A percentile compares a stretch with the other conserved stretches of the same genome.
Conservation (phyloP, 2,329 filamentous ascomycete genomes). For the Colletotrichum ledebouriae region DNA sequence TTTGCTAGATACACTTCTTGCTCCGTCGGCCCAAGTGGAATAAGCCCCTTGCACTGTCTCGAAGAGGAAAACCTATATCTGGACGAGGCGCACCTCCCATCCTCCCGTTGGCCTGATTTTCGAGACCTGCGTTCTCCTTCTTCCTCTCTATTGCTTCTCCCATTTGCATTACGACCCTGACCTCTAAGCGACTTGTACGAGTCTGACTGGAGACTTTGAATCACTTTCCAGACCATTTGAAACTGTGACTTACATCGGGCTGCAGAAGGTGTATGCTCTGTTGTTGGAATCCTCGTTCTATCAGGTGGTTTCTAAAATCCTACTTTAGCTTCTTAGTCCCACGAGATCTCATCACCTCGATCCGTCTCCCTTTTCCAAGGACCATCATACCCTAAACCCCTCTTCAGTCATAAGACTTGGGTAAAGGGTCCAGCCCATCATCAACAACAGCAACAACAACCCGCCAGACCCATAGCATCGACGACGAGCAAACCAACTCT, state of each 20-base stretch:
- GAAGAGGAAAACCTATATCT: constrained; percentile 35
- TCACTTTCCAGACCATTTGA: constrained; percentile 7
- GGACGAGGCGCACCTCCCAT: neutral
- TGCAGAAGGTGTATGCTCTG: neutral
- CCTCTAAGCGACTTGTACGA: constrained; percentile 19
- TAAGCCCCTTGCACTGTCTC: constrained; percentile 20
- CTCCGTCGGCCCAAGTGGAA: constrained; percentile 19
- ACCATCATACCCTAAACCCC: neutral
- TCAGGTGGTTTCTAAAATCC: constrained; percentile 13
- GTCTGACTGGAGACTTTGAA: constrained; percentile 12
- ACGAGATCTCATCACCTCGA: constrained; percentile 4
- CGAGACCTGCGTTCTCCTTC: constrained; percentile 24
- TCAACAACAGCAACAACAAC: neutral
- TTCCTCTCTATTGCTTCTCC: neutral
- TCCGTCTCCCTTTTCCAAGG: neutral
- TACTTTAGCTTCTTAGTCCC: constrained; percentile 29
- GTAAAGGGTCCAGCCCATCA: neutral
- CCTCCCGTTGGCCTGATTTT: constrained; percentile 32
- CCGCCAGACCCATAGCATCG: neutral
- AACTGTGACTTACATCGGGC: neutral
- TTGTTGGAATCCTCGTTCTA: neutral
- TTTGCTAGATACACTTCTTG: too few species aligned
- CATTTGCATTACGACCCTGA: neutral
- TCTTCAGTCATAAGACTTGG: constrained; percentile 7
- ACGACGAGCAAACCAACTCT: constrained; percentile 2